Evolutionary conservation across 2,329 filamentous ascomycete genomes (phyloP).

Genomic region (Helotiales sp.): DNA sequence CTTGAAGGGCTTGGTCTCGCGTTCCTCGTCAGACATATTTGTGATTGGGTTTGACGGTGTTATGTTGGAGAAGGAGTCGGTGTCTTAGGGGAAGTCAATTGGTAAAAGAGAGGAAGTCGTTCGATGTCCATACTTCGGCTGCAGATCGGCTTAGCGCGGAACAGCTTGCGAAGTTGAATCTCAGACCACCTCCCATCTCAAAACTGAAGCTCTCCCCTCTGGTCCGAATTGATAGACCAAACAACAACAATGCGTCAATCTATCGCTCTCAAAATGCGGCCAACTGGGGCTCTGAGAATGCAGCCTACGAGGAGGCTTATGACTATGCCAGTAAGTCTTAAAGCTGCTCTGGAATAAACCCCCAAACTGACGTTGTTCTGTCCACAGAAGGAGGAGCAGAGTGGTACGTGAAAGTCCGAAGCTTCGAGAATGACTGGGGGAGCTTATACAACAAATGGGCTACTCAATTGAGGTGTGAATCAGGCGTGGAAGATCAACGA

Average conservation of each 20-base stretch:
- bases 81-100: slow-evolving; percentile 30
- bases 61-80: slow-evolving; percentile 35
- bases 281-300: slow-evolving; percentile 63
- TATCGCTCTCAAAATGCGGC: slow-evolving; percentile 64
- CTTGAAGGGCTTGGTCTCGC: slow-evolving; percentile 99
- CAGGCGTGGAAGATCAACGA: not conserved
- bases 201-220: slow-evolving; percentile 14
- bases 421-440: slow-evolving; percentile 2
- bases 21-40: slow-evolving; percentile 89
- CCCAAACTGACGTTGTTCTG: slow-evolving; percentile 31
- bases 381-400: slow-evolving; percentile 63
- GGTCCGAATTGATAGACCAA: slow-evolving; percentile 15
- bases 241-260: slow-evolving; percentile 46
- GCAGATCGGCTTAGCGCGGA: slow-evolving; percentile 19
- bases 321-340: slow-evolving; percentile 68
- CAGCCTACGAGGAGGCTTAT: slow-evolving; percentile 66
- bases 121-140: slow-evolving; percentile 37
- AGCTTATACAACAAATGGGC: slow-evolving; percentile 10
- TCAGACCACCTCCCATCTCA: slow-evolving; percentile 18
- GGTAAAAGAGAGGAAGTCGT: slow-evolving; percentile 30
- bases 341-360: not conserved
- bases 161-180: slow-evolving; percentile 27
- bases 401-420: slow-evolving; percentile 52
- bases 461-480: slow-evolving; percentile 14
- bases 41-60: slow-evolving; percentile 38